phyloP scores from a whole-genome alignment of 2,329 filamentous ascomycete species.

The Neofusicoccum ribis region DNA sequence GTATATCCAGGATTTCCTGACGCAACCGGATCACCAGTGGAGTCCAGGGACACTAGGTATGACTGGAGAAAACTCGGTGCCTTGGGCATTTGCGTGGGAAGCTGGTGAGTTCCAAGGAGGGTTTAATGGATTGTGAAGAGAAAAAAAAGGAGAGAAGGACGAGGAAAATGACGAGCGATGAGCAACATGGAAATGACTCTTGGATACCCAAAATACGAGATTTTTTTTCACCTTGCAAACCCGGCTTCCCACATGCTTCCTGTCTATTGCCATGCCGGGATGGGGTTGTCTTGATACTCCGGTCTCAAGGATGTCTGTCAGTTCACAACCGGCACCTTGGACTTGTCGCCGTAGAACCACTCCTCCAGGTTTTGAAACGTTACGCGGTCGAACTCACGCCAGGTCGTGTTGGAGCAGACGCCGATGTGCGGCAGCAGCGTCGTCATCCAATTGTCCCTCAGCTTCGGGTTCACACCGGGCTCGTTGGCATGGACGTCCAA shows the following conservation, averaged over 20 bases:
- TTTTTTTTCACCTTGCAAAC: not conserved
- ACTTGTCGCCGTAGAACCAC: constrained; percentile 6
- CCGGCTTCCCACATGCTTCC: not conserved
- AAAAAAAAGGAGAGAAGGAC: not conserved
- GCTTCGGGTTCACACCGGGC: constrained; percentile 53
- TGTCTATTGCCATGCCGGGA: no score
- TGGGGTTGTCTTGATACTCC: no score
- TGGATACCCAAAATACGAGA: constrained; percentile 8
- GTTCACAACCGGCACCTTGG: constrained; percentile 4
- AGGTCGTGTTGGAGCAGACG: not conserved
- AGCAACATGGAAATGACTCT: not conserved
- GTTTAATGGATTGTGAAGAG: not conserved
- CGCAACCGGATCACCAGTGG: constrained; percentile 16
- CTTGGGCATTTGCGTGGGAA: constrained; percentile 19
- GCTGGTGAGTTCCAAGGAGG: constrained; percentile 9
- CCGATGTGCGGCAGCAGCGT: constrained; percentile 62
- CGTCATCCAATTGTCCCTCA: constrained; percentile 50
- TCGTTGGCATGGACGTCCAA: constrained; percentile 61
- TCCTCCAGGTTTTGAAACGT: not conserved
- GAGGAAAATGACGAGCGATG: not conserved
- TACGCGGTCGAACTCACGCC: constrained; percentile 1
- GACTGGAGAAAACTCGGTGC: constrained; percentile 10
- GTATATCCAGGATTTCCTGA: constrained; percentile 20
- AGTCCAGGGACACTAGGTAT: constrained; percentile 17
- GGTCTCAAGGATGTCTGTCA: no score